Base-by-base conservation (phyloP, 148 eudicot genomes). In the Polygonum aviculare region DNA sequence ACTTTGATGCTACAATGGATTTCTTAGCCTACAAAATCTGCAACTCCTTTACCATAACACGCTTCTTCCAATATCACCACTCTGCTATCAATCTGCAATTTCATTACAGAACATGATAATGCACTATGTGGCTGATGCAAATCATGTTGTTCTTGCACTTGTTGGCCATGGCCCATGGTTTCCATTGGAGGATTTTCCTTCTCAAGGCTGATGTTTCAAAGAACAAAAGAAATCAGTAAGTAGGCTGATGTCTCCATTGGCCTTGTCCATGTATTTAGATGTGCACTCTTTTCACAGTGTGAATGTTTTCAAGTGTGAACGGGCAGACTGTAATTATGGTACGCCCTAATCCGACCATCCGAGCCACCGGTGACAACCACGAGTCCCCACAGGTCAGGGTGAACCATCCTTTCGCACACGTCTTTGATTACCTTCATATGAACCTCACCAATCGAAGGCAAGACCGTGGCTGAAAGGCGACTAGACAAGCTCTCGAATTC, bases 301-400 rank as follows among this genome's bases (percentile, higher is more conserved):
- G 10, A 44, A 44, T 33, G 33, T 18, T 3, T 33, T 57, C 14
- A 63, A 14, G 69, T 11, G 18, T 38, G 41, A 67, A 67, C 45
- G 3, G 72, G 72, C 45, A 67, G 16, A 5, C 44, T 19, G 35
- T 67, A 67, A 7, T 67, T 67, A 33, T 67, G 72, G 72, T 67
- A 67, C 4, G 72, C 72, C 14, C 44, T 67, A 16, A 67, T 67
- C 19, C 72, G 19, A 4, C 72, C 72, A 36, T 67, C 72, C 0
- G 72, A 67, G 11, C 72, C 72, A 14, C 44, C 72, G 12, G 72
- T 67, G 72, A 67, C 72, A 16, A 67, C 38, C 45, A 67, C 72
- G 8, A 67, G 72, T 16, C 72, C 72, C 72, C 72, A 67, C 72
- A 67, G 36, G 19, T 67, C 72, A 15, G 72, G 38, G 44, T 67